Percentiles rank a stretch among this genome's conserved stretches.
Evolutionary conservation across 768 basidiomycete genomes (phyloP).

Genomic region (Dentipellis sp.): DNA sequence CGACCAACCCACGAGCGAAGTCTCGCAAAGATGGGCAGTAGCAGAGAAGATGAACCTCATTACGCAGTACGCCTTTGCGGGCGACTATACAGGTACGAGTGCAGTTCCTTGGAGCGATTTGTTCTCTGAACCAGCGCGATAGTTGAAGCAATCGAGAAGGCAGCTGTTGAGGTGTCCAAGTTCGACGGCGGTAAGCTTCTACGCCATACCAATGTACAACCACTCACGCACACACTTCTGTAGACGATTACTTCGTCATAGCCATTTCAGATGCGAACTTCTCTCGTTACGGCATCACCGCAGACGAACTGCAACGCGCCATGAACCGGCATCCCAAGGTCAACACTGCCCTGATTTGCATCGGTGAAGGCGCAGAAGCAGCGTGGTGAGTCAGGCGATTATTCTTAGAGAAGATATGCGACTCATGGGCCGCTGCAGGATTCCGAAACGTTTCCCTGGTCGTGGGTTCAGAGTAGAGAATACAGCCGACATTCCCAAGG

Average conservation of each 20-base stretch:
- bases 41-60: conserved; percentile 62
- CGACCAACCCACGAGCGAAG: conserved; percentile 38
- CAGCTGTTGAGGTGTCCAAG: conserved; percentile 49
- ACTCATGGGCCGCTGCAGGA: conserved; percentile 27
- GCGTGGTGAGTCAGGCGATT: conserved; percentile 34
- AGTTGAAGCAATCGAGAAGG: conserved; percentile 61
- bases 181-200: conserved; percentile 45
- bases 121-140: conserved; percentile 5
- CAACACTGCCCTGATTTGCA: conserved; percentile 57
- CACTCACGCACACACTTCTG: too few species aligned
- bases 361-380: conserved; percentile 60
- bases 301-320: conserved; percentile 44
- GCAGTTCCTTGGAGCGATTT: neutral
- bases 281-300: conserved; percentile 49
- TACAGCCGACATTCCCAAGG: conserved; percentile 55
- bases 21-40: conserved; percentile 58
- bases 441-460: conserved; percentile 52
- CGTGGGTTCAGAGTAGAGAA: conserved; percentile 50
- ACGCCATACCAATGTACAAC: neutral
- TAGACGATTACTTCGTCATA: conserved; percentile 70
- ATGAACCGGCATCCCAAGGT: conserved; percentile 59
- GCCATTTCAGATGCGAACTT: conserved; percentile 69
- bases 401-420: neutral
- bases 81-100: conserved; percentile 49
- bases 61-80: conserved; percentile 61